Conservation (phyloP, 2,329 filamentous ascomycete genomes). For the Emmonsiellopsis sp. region DNA sequence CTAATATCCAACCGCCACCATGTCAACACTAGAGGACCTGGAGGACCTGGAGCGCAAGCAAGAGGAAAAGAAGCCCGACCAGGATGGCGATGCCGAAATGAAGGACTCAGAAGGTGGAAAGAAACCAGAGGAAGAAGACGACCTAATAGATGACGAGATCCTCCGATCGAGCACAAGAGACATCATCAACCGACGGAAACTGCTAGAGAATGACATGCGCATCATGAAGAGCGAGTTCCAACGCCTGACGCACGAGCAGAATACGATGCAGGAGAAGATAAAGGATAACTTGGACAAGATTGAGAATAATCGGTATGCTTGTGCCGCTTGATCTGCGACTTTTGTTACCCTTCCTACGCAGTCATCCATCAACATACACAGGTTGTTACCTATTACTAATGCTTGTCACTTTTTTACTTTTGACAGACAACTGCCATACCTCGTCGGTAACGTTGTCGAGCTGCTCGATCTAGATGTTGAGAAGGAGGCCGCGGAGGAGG, state of each 20-base stretch:
- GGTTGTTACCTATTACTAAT: conserved; percentile 9
- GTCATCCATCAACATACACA: conserved; percentile 7
- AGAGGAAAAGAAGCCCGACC: conserved; percentile 47
- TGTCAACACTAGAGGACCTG: conserved; percentile 89
- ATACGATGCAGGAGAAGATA: conserved; percentile 95
- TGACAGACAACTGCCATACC: conserved; percentile 87
- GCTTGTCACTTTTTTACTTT: background rate
- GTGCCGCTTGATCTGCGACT: background rate
- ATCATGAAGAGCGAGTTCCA: conserved; percentile 99
- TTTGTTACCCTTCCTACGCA: background rate
- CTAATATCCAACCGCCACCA: conserved; percentile 33
- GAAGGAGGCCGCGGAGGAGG: conserved; percentile 91
- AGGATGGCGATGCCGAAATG: conserved; percentile 48
- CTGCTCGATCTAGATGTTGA: conserved; percentile 93
- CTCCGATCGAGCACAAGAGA: conserved; percentile 88
- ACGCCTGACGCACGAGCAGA: conserved; percentile 88
- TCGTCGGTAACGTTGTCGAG: conserved; percentile 97
- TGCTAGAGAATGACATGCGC: conserved; percentile 93
- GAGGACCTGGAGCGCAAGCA: conserved; percentile 75
- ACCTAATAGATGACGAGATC: conserved; percentile 87
- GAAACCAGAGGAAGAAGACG: conserved; percentile 59
- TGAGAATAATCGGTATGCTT: conserved; percentile 82
- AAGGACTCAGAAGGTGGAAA: conserved; percentile 71
- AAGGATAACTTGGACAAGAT: conserved; percentile 99
- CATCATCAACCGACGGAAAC: conserved; percentile 78